A percentile compares a stretch with the other conserved stretches of the same genome.
Conservation (phyloP, 2,329 filamentous ascomycete species). For the Colletotrichum sublineola region DNA sequence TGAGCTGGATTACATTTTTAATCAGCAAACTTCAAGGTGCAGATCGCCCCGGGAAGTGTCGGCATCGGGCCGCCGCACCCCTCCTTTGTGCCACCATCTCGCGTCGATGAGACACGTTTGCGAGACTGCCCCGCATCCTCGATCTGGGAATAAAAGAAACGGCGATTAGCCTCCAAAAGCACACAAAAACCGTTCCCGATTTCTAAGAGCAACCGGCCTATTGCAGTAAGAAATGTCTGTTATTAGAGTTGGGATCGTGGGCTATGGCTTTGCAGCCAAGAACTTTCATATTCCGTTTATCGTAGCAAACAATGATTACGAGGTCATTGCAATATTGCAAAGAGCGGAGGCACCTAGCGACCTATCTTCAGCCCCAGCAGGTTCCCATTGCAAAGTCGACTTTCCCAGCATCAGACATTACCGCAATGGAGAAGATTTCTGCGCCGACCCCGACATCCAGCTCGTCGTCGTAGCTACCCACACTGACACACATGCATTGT, state of each 20-base stretch:
- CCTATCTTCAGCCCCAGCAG: slow-evolving; percentile 46
- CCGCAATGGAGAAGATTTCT: slow-evolving; percentile 68
- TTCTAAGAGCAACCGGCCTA: not conserved
- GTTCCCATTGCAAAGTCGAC: slow-evolving; percentile 63
- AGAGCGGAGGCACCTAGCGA: slow-evolving; percentile 55
- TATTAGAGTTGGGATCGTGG: slow-evolving; percentile 63
- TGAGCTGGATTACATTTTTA: not conserved
- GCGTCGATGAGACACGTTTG: not conserved
- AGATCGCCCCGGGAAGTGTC: not conserved
- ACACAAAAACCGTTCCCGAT: accelerated
- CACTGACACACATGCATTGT: slow-evolving; percentile 62
- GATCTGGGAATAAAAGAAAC: not conserved
- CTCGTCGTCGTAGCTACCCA: slow-evolving; percentile 73
- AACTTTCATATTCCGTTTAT: slow-evolving; percentile 66
- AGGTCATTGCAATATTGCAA: slow-evolving; percentile 63
- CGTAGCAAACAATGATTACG: slow-evolving; percentile 58
- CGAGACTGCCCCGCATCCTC: not conserved
- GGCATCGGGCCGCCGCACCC: not conserved
- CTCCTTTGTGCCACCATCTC: not conserved
- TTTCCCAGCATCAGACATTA: slow-evolving; percentile 67
- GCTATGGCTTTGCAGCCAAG: slow-evolving; percentile 63
- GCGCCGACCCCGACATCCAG: slow-evolving; percentile 69
- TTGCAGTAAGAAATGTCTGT: slow-evolving; percentile 39
- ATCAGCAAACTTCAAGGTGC: not conserved
- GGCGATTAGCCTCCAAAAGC: not conserved